Conservation (phyloP, 2,329 filamentous ascomycete species). For the Colletotrichum cordylinicola region DNA sequence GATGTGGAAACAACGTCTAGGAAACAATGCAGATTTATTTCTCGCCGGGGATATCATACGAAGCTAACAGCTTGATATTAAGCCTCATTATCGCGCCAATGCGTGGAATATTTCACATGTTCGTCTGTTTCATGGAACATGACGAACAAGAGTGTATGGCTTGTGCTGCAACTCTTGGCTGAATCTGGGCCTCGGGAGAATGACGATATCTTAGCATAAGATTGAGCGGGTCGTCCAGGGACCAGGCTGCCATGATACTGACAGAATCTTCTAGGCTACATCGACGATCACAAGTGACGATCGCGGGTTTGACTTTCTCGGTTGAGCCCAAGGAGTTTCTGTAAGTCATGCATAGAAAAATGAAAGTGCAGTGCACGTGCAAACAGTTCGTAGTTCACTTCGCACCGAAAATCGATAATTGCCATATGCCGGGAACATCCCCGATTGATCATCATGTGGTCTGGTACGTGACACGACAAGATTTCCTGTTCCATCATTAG, state of each 20-base stretch:
- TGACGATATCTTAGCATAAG: not conserved
- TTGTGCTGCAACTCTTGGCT: not conserved
- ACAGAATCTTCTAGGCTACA: not conserved
- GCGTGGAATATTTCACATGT: not conserved
- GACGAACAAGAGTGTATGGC: not conserved
- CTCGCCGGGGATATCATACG: not conserved
- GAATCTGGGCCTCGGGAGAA: not conserved
- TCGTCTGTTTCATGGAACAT: not conserved
- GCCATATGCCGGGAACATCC: not conserved
- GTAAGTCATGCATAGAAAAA: not conserved
- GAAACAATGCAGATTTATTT: not conserved
- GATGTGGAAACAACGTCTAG: not conserved
- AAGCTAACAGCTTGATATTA: not conserved
- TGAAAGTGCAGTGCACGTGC: not conserved
- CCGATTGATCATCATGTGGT: not conserved
- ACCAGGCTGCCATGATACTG: not conserved
- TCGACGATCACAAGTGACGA: not conserved
- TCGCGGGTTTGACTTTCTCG: not conserved
- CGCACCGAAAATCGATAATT: not conserved
- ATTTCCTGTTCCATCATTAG: not conserved
- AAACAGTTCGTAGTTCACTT: not conserved
- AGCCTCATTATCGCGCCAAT: not conserved
- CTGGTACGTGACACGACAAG: not conserved
- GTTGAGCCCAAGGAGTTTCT: not conserved
- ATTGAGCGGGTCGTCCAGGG: not conserved